Percentiles rank a stretch among this genome's conserved stretches.
Conservation (phyloP, 225 moss, liverwort and hornwort species). For the Marchantia paleacea region DNA sequence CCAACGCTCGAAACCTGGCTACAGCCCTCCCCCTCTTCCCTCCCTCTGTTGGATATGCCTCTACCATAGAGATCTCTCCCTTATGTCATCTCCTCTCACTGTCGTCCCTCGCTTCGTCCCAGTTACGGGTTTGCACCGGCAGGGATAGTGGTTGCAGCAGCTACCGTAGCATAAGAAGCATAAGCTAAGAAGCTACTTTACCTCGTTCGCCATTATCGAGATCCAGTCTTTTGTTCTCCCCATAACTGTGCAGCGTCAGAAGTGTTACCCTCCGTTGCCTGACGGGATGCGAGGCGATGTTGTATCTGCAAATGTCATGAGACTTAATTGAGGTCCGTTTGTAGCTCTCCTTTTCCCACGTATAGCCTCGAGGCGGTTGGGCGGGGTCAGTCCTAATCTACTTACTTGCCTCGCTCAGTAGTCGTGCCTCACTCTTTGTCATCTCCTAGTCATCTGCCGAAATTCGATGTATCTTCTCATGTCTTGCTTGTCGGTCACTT, state of each 20-base stretch:
- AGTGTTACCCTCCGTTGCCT: background rate
- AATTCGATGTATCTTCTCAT: background rate
- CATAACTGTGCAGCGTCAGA: background rate
- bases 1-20: background rate
- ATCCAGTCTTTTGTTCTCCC: conserved; percentile 3
- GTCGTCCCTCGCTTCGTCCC: background rate
- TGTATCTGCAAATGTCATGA: conserved; percentile 2
- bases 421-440: conserved; percentile 5
- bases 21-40: background rate
- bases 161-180: background rate
- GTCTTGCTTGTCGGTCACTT: conserved; percentile 11
- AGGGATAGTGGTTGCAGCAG: background rate
- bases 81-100: background rate
- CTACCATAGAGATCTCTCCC: background rate
- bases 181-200: background rate
- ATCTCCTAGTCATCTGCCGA: conserved; percentile 4
- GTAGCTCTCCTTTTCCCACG: conserved; percentile 7
- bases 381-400: conserved; percentile 16
- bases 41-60: no score
- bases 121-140: background rate
- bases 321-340: conserved; percentile 2
- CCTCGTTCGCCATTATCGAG: background rate
- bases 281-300: background rate
- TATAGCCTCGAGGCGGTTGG: conserved; percentile 7
- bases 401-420: background rate